Evolutionary conservation across 768 basidiomycete species (phyloP).

Genomic region (Saitozyma podzolica): DNA sequence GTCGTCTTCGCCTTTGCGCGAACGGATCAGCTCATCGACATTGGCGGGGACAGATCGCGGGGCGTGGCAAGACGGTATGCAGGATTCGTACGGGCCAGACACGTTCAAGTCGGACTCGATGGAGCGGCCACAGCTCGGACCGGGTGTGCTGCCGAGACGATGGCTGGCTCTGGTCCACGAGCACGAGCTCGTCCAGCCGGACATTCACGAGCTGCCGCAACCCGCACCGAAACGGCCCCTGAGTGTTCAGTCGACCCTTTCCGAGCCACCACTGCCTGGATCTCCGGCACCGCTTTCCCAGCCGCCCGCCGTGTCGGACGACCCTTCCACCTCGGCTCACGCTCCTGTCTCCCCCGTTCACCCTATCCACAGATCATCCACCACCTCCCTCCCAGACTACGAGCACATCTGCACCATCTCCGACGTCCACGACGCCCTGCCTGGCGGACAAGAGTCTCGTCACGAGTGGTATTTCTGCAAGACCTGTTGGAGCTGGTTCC

Average conservation of each 20-base stretch:
- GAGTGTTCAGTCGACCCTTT: no score
- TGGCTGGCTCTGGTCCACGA: constrained; percentile 29
- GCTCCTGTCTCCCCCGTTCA: no score
- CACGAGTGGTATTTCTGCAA: constrained; percentile 42
- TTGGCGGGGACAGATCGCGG: not conserved
- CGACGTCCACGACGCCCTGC: constrained; percentile 39
- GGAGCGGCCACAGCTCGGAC: constrained; percentile 35
- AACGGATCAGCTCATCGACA: not conserved
- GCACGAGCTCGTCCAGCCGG: constrained; percentile 39
- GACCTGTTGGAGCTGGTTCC: constrained; percentile 41
- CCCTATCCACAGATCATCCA: not conserved
- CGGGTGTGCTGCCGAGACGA: constrained; percentile 33
- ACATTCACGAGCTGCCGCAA: constrained; percentile 24
- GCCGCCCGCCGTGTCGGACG: no score
- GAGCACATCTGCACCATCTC: constrained; percentile 16
- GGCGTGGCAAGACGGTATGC: constrained; percentile 18
- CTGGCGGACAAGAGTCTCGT: constrained; percentile 23
- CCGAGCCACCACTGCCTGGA: not conserved
- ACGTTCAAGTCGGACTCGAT: not conserved
- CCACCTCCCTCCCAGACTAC: constrained; percentile 11
- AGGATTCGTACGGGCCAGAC: not conserved
- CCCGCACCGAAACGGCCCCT: constrained; percentile 10
- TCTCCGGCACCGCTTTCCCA: no score
- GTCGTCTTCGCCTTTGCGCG: not conserved
- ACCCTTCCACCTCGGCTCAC: no score